phyloP scores from a whole-genome alignment of 306 rosid species.

The Neltuma alba region DNA sequence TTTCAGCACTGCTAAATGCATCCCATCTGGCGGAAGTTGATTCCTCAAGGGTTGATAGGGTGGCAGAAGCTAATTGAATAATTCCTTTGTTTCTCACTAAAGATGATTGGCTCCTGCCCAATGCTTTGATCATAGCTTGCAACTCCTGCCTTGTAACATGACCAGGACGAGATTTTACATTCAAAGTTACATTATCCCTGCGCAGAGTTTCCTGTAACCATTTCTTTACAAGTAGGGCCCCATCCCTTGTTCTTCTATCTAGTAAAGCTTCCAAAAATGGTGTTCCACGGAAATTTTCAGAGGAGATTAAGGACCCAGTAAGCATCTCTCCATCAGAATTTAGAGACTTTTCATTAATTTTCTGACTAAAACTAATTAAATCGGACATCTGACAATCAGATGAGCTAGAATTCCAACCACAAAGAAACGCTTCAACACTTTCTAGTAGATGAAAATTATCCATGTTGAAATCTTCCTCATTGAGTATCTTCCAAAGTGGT shows the following conservation, averaged over 20 bases:
- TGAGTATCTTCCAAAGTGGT: conserved; percentile 66
- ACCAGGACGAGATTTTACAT: conserved; percentile 75
- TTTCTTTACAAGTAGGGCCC: conserved; percentile 75
- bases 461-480: conserved; percentile 56
- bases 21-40: conserved; percentile 76
- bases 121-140: conserved; percentile 75
- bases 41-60: conserved; percentile 71
- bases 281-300: conserved; percentile 77
- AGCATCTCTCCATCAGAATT: conserved; percentile 51
- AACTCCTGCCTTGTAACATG: conserved; percentile 63
- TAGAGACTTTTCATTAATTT: conserved; percentile 47
- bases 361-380: conserved; percentile 57
- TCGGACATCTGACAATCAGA: conserved; percentile 58
- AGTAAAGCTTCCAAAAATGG: conserved; percentile 84
- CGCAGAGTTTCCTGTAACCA: conserved; percentile 90
- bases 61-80: conserved; percentile 84
- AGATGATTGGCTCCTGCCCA: conserved; percentile 71
- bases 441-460: conserved; percentile 59
- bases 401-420: conserved; percentile 76
- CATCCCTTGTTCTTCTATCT: conserved; percentile 87
- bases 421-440: conserved; percentile 72
- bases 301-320: conserved; percentile 69
- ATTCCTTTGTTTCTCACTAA: conserved; percentile 85
- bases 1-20: conserved; percentile 83
- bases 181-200: conserved; percentile 57